Base-by-base conservation (phyloP, 176 grass and related monocot species). In the Saccharum spontaneum region DNA sequence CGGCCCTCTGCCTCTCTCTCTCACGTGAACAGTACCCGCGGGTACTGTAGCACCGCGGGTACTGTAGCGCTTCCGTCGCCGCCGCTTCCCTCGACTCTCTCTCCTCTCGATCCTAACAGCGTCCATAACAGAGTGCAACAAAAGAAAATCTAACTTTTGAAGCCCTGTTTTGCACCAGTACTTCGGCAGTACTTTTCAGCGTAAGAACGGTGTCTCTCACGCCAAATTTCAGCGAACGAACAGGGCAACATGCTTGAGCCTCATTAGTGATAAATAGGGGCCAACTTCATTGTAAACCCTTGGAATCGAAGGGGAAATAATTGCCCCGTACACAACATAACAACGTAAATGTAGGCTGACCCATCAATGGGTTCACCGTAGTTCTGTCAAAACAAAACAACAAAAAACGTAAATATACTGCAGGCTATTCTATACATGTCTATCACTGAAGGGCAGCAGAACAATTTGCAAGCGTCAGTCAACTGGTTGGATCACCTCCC, bases 401-500 rank as follows among this genome's bases (percentile, higher is more conserved):
- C 30, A 31, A 15, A 49, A 73, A 33, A 2, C 45, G 30, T 75
- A 75, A 43, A 79, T 44, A 43, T 9, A 28, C 13, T 70, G 24
- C 3, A 28, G 22, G 11, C n/a, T 69, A 67, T 40, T 60, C 18
- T 26, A 78, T 79, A 69, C 88, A 90, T 45, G 59, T 31, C 62
- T 48, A 55, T 78, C 23, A 55, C 67, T 78, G 11, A 55, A 67
- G 64, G 72, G 48, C 73, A 44, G 52, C 43, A 54, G 22, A 77
- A 73, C 72, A 73, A 69, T 69, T 49, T 73, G 7, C 69, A 68
- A 38, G 43, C 45, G n/a, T 6, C 15, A 12, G 37, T 90, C 60
- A 83, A 72, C 79, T 69, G 22, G 62, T 52, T 34, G 46, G 84
- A 73, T 79, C 62, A 83, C 50, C n/a, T 31, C 38, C 48, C 2